These are phyloP conservation scores for Clitopilus passeckerianus DNA, from an alignment of 768 basidiomycete genomes.

Conservation along the genomic window DNA sequence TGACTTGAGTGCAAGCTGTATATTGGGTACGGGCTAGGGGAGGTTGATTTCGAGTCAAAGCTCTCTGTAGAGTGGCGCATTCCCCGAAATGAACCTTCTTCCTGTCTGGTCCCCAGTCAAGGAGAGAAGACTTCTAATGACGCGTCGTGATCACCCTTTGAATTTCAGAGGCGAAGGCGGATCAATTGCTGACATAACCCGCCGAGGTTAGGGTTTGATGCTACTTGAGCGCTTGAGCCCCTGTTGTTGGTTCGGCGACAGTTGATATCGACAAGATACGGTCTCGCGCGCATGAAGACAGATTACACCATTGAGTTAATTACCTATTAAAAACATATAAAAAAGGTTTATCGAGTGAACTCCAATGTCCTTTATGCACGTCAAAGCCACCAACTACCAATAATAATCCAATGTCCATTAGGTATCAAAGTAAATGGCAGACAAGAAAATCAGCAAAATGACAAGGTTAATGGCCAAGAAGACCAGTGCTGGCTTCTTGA, in stretches of 20 bases:
- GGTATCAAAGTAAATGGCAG: not conserved
- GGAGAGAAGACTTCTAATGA: not conserved
- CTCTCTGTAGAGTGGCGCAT: not conserved
- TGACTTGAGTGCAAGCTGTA: no score
- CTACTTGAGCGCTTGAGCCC: no score
- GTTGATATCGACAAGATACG: no score
- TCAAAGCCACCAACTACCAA: not conserved
- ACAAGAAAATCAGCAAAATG: slow-evolving; percentile 8
- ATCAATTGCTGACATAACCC: not conserved
- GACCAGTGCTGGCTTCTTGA: slow-evolving; percentile 9
- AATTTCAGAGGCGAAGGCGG: not conserved
- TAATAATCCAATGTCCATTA: not conserved
- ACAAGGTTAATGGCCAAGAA: slow-evolving; percentile 7
- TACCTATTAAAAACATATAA: no score
- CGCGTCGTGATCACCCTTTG: not conserved
- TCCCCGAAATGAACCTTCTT: not conserved
- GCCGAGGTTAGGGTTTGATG: no score
- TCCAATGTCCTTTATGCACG: no score
- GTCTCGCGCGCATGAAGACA: no score
- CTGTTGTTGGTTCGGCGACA: no score
- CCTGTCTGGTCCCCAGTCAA: not conserved
- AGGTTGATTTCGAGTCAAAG: no score
- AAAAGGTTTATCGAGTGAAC: no score
- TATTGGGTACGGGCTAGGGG: no score
- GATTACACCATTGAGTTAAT: no score